Evolutionary conservation across 805 yeast species (phyloP), one percentile per base, ranked within the genome.

Genomic region (Torulaspora delbrueckii): DNA sequence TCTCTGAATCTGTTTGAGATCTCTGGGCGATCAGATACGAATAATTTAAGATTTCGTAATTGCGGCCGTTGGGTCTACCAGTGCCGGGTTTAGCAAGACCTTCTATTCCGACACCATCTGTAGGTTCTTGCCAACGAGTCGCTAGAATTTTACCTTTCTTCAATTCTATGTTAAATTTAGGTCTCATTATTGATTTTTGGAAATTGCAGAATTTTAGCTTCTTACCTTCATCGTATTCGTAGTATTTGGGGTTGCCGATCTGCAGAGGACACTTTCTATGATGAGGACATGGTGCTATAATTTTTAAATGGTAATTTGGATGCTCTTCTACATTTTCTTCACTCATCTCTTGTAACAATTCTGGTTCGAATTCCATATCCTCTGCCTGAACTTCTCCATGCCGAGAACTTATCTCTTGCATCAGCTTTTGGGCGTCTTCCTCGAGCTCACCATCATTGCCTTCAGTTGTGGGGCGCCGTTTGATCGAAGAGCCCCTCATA

Each of bases 261-360:
- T 90, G 97, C 44, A 91, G 68, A 0, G 98, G 97, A 58, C 97
- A 90, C 53, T 72, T 75, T 9, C 82, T 78, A 57, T 88, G 96
- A 62, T 93, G 97, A 0, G 91, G 67, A 60, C 97, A 93, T 3
- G 99, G 99, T 0, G 96, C 96, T 14, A 91, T 60, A 7, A 91
- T 73, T 33, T 76, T 75, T 41, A 89, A 58, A 52, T 83, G 82
- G 58, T 76, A 73, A 59, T 76, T 65, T 36, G 67, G 25, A n/a
- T 26, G 30, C 30, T 26, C 30, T 25, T 50, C 45, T n/a, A 40
- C 48, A 10, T 33, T 40, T 22, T 43, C 46, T n/a, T 50, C 40
- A 23, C 12, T 24, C 5, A 52, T 55, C n/a, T 52, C 52, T 18
- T 51, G 47, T 19, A 55, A 25, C 3, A 63, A 13, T 28, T 74